Conservation (phyloP, 2,329 filamentous ascomycete species). For the Ceratocystis smalleyi region DNA sequence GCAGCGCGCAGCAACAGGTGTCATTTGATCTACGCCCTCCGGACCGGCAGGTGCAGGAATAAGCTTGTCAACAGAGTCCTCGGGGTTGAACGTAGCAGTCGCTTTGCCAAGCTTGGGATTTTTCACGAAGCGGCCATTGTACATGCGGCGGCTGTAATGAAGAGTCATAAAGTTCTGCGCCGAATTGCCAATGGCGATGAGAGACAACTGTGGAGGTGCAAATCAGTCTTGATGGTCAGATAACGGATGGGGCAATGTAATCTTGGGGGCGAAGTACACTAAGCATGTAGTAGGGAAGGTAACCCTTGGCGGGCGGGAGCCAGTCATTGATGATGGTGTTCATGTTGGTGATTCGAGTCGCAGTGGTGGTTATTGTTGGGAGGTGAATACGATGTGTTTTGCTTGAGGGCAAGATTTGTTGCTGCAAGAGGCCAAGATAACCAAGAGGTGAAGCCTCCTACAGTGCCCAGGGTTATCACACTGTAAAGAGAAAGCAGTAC, state of each 20-base stretch:
- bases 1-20: slow-evolving; percentile 58
- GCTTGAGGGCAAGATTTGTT: neutral
- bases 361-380: neutral
- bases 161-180: slow-evolving; percentile 70
- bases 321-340: slow-evolving; percentile 27
- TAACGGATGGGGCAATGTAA: neutral
- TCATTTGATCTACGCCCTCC: slow-evolving; percentile 43
- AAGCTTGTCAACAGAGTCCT: slow-evolving; percentile 39
- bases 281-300: slow-evolving; percentile 44
- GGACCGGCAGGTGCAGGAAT: slow-evolving; percentile 32
- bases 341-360: slow-evolving; percentile 24
- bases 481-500: neutral
- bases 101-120: slow-evolving; percentile 32
- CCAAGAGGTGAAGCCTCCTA: neutral
- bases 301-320: slow-evolving; percentile 36
- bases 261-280: slow-evolving; percentile 26
- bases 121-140: slow-evolving; percentile 48
- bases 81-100: slow-evolving; percentile 31
- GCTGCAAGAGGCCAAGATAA: neutral
- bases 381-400: neutral
- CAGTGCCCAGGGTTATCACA: neutral
- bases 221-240: neutral
- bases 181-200: slow-evolving; percentile 71
- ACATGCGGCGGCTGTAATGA: slow-evolving; percentile 72
- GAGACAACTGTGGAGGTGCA: slow-evolving; percentile 47